A percentile compares a stretch with the other conserved stretches of the same genome.
phyloP scores from a whole-genome alignment of 139 green algal genomes.

The Tetraselmis striata region DNA sequence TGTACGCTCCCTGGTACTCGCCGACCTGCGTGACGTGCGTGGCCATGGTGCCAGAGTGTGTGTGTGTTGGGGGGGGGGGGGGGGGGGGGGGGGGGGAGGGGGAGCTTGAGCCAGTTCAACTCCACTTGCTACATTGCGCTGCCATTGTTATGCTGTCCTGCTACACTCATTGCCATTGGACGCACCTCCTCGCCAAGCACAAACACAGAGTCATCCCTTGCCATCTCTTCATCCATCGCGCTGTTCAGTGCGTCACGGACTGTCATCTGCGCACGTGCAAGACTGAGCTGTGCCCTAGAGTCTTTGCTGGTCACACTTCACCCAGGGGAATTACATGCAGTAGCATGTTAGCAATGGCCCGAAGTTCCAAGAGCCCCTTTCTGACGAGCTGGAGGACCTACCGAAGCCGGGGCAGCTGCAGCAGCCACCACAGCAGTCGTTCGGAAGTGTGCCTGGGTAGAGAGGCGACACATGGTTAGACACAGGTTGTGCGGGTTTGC shows the following conservation, averaged over 20 bases:
- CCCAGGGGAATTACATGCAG: not conserved
- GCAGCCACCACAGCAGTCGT: not conserved
- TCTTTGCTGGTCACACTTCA: too few relatives aligned
- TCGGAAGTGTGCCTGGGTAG: not conserved
- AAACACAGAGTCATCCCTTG: constrained; percentile 86
- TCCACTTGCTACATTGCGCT: not conserved
- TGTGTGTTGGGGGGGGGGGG: too few relatives aligned
- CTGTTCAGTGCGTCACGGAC: constrained; percentile 95
- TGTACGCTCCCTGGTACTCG: constrained; percentile 97
- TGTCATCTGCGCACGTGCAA: constrained; percentile 88
- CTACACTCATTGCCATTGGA: not conserved
- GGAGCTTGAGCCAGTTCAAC: too few relatives aligned
- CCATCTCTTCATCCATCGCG: constrained; percentile 96
- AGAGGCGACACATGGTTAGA: not conserved
- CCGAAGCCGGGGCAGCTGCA: not conserved
- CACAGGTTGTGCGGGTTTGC: too few relatives aligned
- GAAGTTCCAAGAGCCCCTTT: not conserved
- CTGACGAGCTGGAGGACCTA: not conserved
- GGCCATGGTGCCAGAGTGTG: not conserved
- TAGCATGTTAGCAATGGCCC: too few relatives aligned
- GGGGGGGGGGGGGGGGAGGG: too few relatives aligned
- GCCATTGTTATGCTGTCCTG: not conserved
- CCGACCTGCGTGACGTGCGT: constrained; percentile 62
- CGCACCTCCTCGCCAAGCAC: constrained; percentile 94
- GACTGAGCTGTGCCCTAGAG: too few relatives aligned